Conservation (phyloP, 495 filamentous ascomycete species). For the Penicillium lividum region DNA sequence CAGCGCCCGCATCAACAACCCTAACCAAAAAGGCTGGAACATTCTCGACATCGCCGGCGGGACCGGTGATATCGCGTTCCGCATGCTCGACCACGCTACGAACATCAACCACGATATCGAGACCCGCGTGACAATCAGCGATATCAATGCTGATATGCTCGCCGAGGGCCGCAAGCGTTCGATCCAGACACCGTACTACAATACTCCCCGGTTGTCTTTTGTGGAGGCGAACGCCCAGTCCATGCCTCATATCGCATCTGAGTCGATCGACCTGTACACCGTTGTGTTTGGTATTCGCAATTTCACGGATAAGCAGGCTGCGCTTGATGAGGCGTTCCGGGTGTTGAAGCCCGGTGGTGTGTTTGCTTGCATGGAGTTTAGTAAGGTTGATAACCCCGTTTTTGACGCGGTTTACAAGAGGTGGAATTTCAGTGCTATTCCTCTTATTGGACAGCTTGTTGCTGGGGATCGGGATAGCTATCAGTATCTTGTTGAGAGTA, state of each 20-base stretch:
- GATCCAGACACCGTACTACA: constrained; percentile 57
- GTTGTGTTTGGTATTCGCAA: constrained; percentile 98
- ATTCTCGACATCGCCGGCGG: constrained; percentile 98
- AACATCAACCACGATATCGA: constrained; percentile 75
- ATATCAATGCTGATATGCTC: constrained; percentile 96
- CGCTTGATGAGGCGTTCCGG: constrained; percentile 76
- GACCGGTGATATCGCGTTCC: constrained; percentile 97
- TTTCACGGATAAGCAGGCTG: constrained; percentile 82
- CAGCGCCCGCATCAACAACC: constrained; percentile 34
- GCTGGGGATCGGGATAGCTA: constrained; percentile 94
- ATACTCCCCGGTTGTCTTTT: constrained; percentile 65
- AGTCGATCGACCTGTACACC: constrained; percentile 86
- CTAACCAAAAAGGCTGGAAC: constrained; percentile 55
- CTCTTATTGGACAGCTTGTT: constrained; percentile 91
- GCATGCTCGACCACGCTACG: constrained; percentile 87
- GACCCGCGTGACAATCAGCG: constrained; percentile 82
- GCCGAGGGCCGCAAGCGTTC: constrained; percentile 81
- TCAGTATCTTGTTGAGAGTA: constrained; percentile 98
- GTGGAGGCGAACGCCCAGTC: constrained; percentile 89
- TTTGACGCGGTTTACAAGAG: constrained; percentile 89
- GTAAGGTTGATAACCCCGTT: constrained; percentile 69
- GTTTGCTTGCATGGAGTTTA: constrained; percentile 97
- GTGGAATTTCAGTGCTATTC: constrained; percentile 94
- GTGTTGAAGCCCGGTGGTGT: constrained; percentile 94
- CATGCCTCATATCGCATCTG: constrained; percentile 62